Base-by-base conservation (phyloP, 75 land plant species). In the Sequoiadendron giganteum region DNA sequence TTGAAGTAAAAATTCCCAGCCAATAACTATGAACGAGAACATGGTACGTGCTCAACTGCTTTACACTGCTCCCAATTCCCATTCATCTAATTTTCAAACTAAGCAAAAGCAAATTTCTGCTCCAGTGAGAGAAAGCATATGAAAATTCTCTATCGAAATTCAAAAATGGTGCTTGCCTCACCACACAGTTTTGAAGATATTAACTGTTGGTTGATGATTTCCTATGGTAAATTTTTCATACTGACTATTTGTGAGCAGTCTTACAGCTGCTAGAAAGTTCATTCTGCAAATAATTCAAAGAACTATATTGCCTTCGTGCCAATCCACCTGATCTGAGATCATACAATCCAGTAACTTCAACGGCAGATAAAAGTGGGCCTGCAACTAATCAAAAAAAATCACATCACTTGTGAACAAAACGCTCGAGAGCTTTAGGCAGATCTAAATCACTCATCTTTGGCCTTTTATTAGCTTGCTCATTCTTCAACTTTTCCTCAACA, bases 401-500 rank as follows among this genome's bases (percentile, higher is more conserved):
- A 25, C 25, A 68, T 72, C 34, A 72, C 34, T 72, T 72, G 9
- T 9, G 10, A 87, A 89, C 92, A 95, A 97, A 97, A 19, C 98
- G 87, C 81, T 92, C 93, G 30, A 97, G 87, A 25, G 98, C 93
- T 80, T 85, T 91, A 2, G 98, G 97, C 47, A 97, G 19, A 85
- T 95, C 52, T 16, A 39, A 89, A 52, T 89, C 88, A 15, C 42
- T 39, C 10, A 58, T 80, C 28, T 86, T 92, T 58, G 83, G 90
- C 72, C 89, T 95, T 90, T 93, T 93, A 28, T 36, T 42, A 83
- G 96, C 34, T 30, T 81, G 28, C 73, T 88, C 90, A 40, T 90
- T 91, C 86, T 88, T 49, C 21, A 48, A 79, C 42, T 95, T 89
- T 58, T 94, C 88, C 56, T 93, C 94, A 83, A 93, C 45, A 88